Evolutionary conservation across 2,329 filamentous ascomycete genomes (phyloP).

Genomic region (Madurella mycetomatis): DNA sequence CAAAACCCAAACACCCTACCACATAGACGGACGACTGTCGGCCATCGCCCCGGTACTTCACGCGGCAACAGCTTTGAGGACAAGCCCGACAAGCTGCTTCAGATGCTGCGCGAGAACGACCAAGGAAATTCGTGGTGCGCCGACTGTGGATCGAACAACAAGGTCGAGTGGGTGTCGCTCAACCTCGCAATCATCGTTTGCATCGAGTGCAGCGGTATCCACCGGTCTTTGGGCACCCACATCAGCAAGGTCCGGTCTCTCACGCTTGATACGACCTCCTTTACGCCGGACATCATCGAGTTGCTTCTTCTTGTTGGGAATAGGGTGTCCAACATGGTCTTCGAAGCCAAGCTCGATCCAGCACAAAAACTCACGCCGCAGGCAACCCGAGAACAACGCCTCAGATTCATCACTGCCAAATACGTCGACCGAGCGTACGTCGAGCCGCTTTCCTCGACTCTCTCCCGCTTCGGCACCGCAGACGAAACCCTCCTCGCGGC

Average conservation of each 20-base stretch:
- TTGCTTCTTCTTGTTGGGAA: slow-evolving; percentile 89
- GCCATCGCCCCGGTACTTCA: slow-evolving; percentile 71
- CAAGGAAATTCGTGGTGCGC: slow-evolving; percentile 92
- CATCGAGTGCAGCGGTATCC: slow-evolving; percentile 97
- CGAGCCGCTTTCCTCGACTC: slow-evolving; percentile 67
- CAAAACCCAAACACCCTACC: slow-evolving; percentile 51
- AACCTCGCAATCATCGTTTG: slow-evolving; percentile 95
- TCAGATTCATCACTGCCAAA: slow-evolving; percentile 94
- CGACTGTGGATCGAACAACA: slow-evolving; percentile 84
- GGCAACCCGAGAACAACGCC: slow-evolving; percentile 80
- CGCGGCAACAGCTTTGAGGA: slow-evolving; percentile 74
- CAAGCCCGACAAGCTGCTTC: slow-evolving; percentile 77
- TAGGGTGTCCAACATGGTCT: slow-evolving; percentile 91
- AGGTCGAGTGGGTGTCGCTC: slow-evolving; percentile 98
- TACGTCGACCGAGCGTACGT: slow-evolving; percentile 84
- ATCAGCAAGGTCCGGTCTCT: slow-evolving; percentile 96
- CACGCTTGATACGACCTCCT: slow-evolving; percentile 91
- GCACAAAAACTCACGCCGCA: slow-evolving; percentile 68
- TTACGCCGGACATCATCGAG: slow-evolving; percentile 95
- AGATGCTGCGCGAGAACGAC: slow-evolving; percentile 82
- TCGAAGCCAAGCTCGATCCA: slow-evolving; percentile 80
- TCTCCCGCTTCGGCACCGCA: slow-evolving; percentile 71
- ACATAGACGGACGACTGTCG: slow-evolving; percentile 82
- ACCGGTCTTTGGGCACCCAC: slow-evolving; percentile 91
- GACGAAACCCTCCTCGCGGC: slow-evolving; percentile 88